Evolutionary conservation across 2,329 filamentous ascomycete genomes (phyloP).

Genomic region (Scytalidium sp.): DNA sequence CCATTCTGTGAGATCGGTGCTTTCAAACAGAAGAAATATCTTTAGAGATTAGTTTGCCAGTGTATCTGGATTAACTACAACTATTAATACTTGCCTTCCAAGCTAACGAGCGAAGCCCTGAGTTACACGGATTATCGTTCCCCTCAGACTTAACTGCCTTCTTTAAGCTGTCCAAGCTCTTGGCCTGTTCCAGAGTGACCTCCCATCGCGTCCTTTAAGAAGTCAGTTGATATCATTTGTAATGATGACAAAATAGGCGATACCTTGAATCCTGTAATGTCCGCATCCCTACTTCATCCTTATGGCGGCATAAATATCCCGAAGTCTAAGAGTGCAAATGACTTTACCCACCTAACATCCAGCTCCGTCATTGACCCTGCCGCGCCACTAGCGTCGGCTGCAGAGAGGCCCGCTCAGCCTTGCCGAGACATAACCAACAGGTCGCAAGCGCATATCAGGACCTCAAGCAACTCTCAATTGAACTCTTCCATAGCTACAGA

Average conservation of each 20-base stretch:
- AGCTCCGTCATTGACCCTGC: background rate
- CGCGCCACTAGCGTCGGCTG: too few species aligned
- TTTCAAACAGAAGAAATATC: slow-evolving; percentile 78
- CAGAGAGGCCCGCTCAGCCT: too few species aligned
- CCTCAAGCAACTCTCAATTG: too few species aligned
- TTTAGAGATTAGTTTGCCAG: slow-evolving; percentile 31
- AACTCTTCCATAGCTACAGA: too few species aligned
- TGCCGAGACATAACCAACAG: too few species aligned
- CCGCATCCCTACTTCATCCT: slow-evolving; percentile 41
- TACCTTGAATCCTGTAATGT: slow-evolving; percentile 53
- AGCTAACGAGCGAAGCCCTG: slow-evolving; percentile 79
- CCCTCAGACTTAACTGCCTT: slow-evolving; percentile 61
- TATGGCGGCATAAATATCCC: background rate
- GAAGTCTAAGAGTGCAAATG: slow-evolving; percentile 1
- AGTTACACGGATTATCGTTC: slow-evolving; percentile 59
- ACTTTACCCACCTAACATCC: background rate
- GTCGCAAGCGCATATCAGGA: too few species aligned
- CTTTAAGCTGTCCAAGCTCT: slow-evolving; percentile 59
- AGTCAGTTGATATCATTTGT: slow-evolving; percentile 14
- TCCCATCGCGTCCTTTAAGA: slow-evolving; percentile 64
- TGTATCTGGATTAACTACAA: slow-evolving; percentile 1
- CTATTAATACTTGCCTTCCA: slow-evolving; percentile 68
- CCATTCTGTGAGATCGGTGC: slow-evolving; percentile 66
- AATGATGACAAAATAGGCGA: slow-evolving; percentile 5
- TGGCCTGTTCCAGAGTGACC: slow-evolving; percentile 55